Conservation (phyloP, 768 basidiomycete species). For the Agrocybe chaxingu region DNA sequence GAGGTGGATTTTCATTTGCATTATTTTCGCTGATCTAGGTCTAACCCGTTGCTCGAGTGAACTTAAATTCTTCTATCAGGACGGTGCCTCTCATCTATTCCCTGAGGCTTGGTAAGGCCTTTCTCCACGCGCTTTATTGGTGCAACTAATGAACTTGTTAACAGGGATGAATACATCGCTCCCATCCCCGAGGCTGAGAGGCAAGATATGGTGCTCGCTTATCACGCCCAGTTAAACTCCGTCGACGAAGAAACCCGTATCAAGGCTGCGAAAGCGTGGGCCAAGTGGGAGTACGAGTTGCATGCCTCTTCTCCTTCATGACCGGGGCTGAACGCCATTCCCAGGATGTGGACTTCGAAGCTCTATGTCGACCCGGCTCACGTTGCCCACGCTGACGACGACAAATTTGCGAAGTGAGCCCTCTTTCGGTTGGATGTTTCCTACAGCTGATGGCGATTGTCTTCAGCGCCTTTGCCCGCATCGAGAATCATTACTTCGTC, state of each 20-base stretch:
- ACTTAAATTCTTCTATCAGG: slow-evolving; percentile 90
- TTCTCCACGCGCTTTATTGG: background rate
- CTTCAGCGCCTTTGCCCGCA: slow-evolving; percentile 75
- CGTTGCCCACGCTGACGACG: slow-evolving; percentile 65
- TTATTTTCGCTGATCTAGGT: background rate
- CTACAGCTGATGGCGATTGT: background rate
- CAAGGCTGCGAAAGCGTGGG: slow-evolving; percentile 80
- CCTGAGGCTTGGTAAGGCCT: slow-evolving; percentile 76
- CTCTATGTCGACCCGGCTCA: slow-evolving; percentile 67
- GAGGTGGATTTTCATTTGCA: slow-evolving; percentile 39
- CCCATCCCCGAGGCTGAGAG: slow-evolving; percentile 80
- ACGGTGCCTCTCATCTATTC: slow-evolving; percentile 78
- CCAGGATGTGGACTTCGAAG: slow-evolving; percentile 80
- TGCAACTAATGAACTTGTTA: background rate
- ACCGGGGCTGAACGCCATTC: background rate
- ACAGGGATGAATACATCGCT: slow-evolving; percentile 79
- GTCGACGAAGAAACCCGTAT: slow-evolving; percentile 62
- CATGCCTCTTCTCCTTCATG: background rate
- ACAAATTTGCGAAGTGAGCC: slow-evolving; percentile 71
- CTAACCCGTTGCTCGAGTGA: slow-evolving; percentile 41
- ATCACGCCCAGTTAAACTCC: slow-evolving; percentile 76
- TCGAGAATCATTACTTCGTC: slow-evolving; percentile 91
- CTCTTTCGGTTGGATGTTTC: background rate
- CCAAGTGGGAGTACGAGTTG: slow-evolving; percentile 80
- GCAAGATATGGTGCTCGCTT: slow-evolving; percentile 79